Conservation (phyloP, 352 stramenopile genomes). For the Phytopythium mirpurense region DNA sequence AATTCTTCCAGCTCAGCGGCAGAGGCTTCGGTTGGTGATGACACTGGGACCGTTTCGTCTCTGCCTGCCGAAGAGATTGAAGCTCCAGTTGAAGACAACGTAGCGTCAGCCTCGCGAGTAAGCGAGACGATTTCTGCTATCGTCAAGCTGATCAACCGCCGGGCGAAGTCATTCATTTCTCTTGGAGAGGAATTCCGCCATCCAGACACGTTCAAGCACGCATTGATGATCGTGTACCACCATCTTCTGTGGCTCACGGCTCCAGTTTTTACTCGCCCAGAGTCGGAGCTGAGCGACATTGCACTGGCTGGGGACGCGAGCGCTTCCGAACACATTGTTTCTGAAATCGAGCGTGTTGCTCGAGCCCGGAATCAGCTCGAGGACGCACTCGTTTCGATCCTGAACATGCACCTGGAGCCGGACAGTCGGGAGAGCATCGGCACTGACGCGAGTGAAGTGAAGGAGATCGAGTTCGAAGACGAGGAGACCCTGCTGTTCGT, state of each 20-base stretch:
- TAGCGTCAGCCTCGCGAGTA: slow-evolving; percentile 18
- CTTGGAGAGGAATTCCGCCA: slow-evolving; percentile 51
- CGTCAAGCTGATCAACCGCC: slow-evolving; percentile 37
- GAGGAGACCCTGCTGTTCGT: slow-evolving; percentile 46
- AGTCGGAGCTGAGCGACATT: slow-evolving; percentile 13
- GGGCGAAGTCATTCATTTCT: slow-evolving; percentile 36
- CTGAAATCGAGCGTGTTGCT: slow-evolving; percentile 40
- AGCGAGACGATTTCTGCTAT: slow-evolving; percentile 27
- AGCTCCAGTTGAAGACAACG: not conserved
- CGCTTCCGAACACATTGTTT: slow-evolving; percentile 8
- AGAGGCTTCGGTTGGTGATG: not conserved
- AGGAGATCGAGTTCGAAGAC: slow-evolving; percentile 64
- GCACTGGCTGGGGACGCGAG: slow-evolving; percentile 8
- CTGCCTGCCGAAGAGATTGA: not conserved
- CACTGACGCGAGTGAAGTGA: slow-evolving; percentile 31
- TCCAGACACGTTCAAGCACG: slow-evolving; percentile 57
- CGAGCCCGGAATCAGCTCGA: slow-evolving; percentile 39
- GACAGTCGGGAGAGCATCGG: slow-evolving; percentile 25
- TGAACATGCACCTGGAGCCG: slow-evolving; percentile 73
- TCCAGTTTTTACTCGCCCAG: slow-evolving; percentile 48
- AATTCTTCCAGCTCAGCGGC: not conserved
- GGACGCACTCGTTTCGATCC: slow-evolving; percentile 50
- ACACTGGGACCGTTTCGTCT: not conserved
- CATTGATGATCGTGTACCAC: slow-evolving; percentile 61
- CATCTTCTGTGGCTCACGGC: slow-evolving; percentile 72